A percentile compares a stretch with the other conserved stretches of the same genome.
Conservation (phyloP, 2,329 filamentous ascomycete species). For the Phaeoacremonium minimum region DNA sequence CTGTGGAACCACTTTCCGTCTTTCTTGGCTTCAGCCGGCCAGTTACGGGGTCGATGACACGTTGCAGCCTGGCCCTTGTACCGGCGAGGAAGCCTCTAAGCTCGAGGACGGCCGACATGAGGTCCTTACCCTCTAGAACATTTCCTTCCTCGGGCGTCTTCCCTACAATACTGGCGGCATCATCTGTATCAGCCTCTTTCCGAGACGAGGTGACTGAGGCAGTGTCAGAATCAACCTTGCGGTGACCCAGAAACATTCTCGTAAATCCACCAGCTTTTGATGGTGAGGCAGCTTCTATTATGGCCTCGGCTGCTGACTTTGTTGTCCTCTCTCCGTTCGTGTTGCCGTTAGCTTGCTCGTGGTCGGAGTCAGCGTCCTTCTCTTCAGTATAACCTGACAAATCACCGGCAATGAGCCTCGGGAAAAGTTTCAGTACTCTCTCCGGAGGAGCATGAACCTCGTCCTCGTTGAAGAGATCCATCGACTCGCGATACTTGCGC, state of each 20-base stretch:
- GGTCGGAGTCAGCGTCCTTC: slow-evolving; percentile 25
- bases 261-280: slow-evolving; percentile 41
- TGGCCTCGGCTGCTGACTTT: slow-evolving; percentile 17
- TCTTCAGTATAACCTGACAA: slow-evolving; percentile 51
- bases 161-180: slow-evolving; percentile 50
- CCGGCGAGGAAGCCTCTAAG: slow-evolving; percentile 86
- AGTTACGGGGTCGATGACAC: slow-evolving; percentile 57
- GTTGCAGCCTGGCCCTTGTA: slow-evolving; percentile 64
- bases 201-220: slow-evolving; percentile 58
- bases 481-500: slow-evolving; percentile 76
- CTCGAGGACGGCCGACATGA: slow-evolving; percentile 76
- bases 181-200: slow-evolving; percentile 49
- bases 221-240: slow-evolving; percentile 45
- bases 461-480: slow-evolving; percentile 82
- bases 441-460: slow-evolving; percentile 88
- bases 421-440: slow-evolving; percentile 80
- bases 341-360: slow-evolving; percentile 20
- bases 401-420: slow-evolving; percentile 76
- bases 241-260: slow-evolving; percentile 47
- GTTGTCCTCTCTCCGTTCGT: slow-evolving; percentile 24
- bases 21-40: slow-evolving; percentile 55
- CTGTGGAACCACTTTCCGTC: slow-evolving; percentile 34
- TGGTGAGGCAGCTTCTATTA: slow-evolving; percentile 24
- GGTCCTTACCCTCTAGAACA: slow-evolving; percentile 71
- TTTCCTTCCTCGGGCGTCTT: slow-evolving; percentile 39